Base-by-base conservation (phyloP, 23 red algal species). In the Agarophyton chilense region DNA sequence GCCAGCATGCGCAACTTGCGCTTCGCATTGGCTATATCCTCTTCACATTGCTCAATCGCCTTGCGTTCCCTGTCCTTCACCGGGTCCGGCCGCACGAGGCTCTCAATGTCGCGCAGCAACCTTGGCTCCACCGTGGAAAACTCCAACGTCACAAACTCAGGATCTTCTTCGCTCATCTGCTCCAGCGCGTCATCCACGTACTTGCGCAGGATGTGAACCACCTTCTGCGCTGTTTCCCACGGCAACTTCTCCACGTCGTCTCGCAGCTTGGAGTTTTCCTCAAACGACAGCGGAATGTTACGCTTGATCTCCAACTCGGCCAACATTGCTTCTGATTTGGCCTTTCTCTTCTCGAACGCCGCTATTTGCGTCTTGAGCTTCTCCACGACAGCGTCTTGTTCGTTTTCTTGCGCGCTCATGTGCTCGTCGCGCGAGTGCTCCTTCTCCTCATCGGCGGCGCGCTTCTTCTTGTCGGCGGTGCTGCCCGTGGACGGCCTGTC, bases 201-300 rank as follows among this genome's bases (percentile, higher is more conserved):
- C 72, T 77, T 79, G 36, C 72, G 86, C 24, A 90, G 72, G 41
- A 90, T 90, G 17, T 79, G n/a, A 39, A 90, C 86, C 22, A 90
- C 86, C 42, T 77, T 90, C 36, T 79, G 52, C 11, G 73, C 50
- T 10, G 54, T 66, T 29, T 90, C 86, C 70, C 70, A 90, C n/a
- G 70, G 72, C 36, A 90, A 16, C 46, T 57, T 66, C 72, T 90
- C 86, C 46, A 90, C 62, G 33, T 77, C 86, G 33, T 90, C 86
- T 29, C 86, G 52, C 86, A 90, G 71, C 56, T 68, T 77, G 52
- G 65, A 71, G 52, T 58, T 77, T 44, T 90, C 86, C 14, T 87
- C 82, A 54, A 66, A 72, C 4, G 82, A 71, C 19, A 87, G 67
- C 55, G 82, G 82, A 28, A 75, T 53, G 44, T 60, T 87, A 2